Evolutionary conservation across 306 rosid species (phyloP), one percentile per base, ranked within the genome.

Genomic region (Casuarina equisetifolia): DNA sequence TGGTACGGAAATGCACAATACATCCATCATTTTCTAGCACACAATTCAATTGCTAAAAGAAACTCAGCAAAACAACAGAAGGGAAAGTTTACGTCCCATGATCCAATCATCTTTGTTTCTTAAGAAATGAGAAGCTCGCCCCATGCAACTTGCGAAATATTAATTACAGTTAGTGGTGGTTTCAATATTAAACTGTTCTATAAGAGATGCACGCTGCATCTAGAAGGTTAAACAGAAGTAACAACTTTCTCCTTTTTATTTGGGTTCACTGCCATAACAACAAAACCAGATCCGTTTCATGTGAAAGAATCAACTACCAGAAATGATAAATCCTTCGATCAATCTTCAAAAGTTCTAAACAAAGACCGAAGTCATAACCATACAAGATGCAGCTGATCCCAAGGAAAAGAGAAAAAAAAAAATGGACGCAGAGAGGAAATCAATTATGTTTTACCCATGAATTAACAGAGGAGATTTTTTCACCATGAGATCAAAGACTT

Each of bases 401-500:
- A 12, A 16, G 45, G 49, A 75, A 75, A 19, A 40, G n/a, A 25
- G 32, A 1, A 6, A 2, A 43, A 10, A 66, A 4, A 19, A 40
- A 6, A 42, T 50, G 54, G 32, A 19, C 0, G 4, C 70, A 32
- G 35, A 80, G 4, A 75, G 15, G 35, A 69, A 83, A 8, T 69
- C 57, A 52, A 49, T 63, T 69, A 39, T 38, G 68, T 58, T 17
- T 70, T 32, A 40, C 72, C 43, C 71, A 58, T 74, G 20, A 70
- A 38, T 64, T 40, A 64, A 38, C 11, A 15, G 48, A 64, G 40
- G 7, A 7, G 32, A n/a, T 25, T 16, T 64, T 8, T 40, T 38
- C 4, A 17, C 32, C 48, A 39, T 6, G n/a, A 46, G 78, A 79
- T 76, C 80, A 61, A 74, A 52, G 16, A 67, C 19, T 38, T 9